A percentile compares a stretch with the other conserved stretches of the same genome.
Evolutionary conservation across 1,284 basidiomycete genomes (phyloP).

Genomic region (Stereum hirsutum): DNA sequence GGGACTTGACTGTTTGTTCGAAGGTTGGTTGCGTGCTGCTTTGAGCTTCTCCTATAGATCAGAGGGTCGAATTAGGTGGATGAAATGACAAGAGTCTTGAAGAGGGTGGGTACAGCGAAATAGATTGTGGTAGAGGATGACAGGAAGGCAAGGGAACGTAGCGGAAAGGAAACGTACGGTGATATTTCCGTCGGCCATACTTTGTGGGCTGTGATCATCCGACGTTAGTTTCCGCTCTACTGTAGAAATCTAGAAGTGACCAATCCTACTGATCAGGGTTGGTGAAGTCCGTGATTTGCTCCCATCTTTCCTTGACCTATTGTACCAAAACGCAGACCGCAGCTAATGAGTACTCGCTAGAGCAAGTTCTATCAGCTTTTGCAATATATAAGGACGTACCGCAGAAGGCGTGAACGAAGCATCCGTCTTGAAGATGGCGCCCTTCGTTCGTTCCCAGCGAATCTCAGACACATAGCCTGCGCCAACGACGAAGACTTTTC

Average conservation of each 20-base stretch:
- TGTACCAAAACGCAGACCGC: no score
- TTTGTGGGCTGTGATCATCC: constrained; percentile 44
- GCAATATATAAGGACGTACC: constrained; percentile 31
- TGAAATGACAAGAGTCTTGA: not conserved
- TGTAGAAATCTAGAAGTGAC: constrained; percentile 4
- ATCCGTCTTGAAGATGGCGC: constrained; percentile 87
- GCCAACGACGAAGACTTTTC: constrained; percentile 90
- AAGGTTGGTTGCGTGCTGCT: constrained; percentile 52
- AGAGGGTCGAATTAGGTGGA: not conserved
- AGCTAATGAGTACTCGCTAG: not conserved
- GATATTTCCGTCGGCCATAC: constrained; percentile 61
- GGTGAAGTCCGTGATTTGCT: constrained; percentile 76
- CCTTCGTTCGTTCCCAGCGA: constrained; percentile 89
- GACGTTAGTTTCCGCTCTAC: constrained; percentile 2
- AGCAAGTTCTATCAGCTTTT: no score
- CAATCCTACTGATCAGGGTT: constrained; percentile 60
- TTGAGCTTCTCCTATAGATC: constrained; percentile 57
- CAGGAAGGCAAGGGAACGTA: no score
- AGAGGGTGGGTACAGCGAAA: not conserved
- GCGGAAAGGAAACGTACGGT: no score
- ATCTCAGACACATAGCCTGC: constrained; percentile 92
- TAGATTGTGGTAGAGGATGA: no score
- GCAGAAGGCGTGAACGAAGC: constrained; percentile 91
- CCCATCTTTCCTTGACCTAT: constrained; percentile 76
- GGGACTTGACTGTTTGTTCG: constrained; percentile 69